These are phyloP conservation scores for Blastobotrys arbuscula DNA, from an alignment of 1,139 yeast genomes.

Conservation along the genomic window DNA sequence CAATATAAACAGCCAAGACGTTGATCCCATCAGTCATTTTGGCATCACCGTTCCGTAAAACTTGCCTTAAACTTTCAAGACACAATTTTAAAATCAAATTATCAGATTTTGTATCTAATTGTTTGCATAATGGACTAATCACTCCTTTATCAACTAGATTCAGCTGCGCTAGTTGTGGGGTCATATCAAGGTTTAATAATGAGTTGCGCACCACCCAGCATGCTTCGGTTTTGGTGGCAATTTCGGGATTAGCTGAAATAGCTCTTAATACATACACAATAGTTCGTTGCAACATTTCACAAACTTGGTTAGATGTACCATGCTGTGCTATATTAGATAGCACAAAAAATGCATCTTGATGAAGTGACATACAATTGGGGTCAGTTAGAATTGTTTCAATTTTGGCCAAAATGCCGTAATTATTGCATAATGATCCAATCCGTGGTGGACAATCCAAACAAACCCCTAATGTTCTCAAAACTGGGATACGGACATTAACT, in stretches of 20 bases:
- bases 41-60: conserved; percentile 9
- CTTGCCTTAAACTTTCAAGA: conserved; percentile 7
- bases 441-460: conserved; percentile 2
- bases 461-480: conserved; percentile 6
- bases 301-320: conserved; percentile 7
- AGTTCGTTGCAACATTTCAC: conserved; percentile 7
- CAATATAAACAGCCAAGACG: conserved; percentile 10
- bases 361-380: conserved; percentile 6
- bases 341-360: conserved; percentile 9
- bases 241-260: not conserved
- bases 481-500: conserved; percentile 8
- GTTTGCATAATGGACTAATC: conserved; percentile 7
- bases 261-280: conserved; percentile 5
- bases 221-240: conserved; percentile 7
- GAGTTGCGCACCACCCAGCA: conserved; percentile 9
- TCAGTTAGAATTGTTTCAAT: conserved; percentile 5
- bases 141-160: conserved; percentile 10
- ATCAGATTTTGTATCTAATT: conserved; percentile 4
- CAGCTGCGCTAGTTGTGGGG: conserved; percentile 10
- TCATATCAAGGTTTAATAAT: conserved; percentile 4
- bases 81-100: conserved; percentile 7
- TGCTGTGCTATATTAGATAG: conserved; percentile 6
- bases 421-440: not conserved
- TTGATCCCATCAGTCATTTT: conserved; percentile 12
- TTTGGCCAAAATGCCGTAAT: conserved; percentile 2